phyloP scores from a whole-genome alignment of 2,329 filamentous ascomycete genomes.

The Phialemonium atrogriseum region DNA sequence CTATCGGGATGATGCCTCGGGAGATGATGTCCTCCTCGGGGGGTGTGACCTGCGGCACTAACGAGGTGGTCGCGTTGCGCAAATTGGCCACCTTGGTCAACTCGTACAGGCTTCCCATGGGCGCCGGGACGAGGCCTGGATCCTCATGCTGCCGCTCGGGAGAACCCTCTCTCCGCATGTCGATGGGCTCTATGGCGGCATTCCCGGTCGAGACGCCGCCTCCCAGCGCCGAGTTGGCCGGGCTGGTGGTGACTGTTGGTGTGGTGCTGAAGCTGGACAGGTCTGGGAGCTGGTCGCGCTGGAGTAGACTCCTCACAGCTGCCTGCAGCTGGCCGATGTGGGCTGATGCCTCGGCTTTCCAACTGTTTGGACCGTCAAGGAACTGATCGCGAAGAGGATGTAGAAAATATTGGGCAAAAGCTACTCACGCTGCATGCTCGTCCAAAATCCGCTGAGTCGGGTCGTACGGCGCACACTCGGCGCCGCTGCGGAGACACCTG shows the following conservation, averaged over 20 bases:
- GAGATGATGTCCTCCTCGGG: too few species aligned
- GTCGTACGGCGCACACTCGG: neutral
- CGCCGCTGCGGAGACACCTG: neutral
- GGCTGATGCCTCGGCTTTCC: neutral
- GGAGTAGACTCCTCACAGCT: neutral
- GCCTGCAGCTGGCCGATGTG: conserved; percentile 1
- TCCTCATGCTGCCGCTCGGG: neutral
- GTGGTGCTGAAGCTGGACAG: neutral
- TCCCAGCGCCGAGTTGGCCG: too few species aligned
- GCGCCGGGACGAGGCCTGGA: neutral
- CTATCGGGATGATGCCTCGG: too few species aligned
- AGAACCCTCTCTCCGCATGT: too few species aligned
- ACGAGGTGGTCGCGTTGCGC: neutral
- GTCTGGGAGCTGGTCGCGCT: neutral
- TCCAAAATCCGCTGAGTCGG: neutral
- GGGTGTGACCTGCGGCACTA: too few species aligned
- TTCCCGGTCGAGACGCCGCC: too few species aligned
- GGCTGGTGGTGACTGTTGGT: too few species aligned
- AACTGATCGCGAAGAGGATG: too few species aligned
- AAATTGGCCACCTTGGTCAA: conserved; percentile 17
- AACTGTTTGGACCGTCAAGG: neutral
- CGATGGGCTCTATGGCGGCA: too few species aligned
- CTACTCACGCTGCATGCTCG: neutral
- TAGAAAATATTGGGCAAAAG: too few species aligned
- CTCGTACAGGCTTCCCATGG: conserved; percentile 3